These are phyloP conservation scores for Aspergillus pseudoterreus DNA, from an alignment of 2,329 filamentous ascomycete genomes.

Conservation along the genomic window DNA sequence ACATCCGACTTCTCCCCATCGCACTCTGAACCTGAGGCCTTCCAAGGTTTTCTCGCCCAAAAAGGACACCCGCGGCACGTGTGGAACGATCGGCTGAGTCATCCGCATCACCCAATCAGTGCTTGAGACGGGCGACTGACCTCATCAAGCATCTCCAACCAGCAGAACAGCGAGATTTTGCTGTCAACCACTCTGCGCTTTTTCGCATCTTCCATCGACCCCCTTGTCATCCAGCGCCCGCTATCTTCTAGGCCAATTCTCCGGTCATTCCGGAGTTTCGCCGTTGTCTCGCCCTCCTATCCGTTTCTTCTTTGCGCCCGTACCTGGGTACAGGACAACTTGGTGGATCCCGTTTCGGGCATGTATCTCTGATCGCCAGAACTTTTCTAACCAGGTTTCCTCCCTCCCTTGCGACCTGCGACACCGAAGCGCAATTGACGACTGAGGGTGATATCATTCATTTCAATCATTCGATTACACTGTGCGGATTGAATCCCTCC, in stretches of 20 bases:
- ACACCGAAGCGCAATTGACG: no score
- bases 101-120: constrained; percentile 17
- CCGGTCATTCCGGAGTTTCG: no score
- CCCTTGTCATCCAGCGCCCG: background rate
- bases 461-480: background rate
- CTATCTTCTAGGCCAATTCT: background rate
- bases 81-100: constrained; percentile 17
- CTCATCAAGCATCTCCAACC: constrained; percentile 23
- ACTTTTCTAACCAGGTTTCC: no score
- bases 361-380: no score
- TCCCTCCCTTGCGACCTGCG: no score
- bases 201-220: constrained; percentile 6
- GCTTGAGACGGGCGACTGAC: constrained; percentile 14
- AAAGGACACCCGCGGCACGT: constrained; percentile 2
- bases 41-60: background rate
- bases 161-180: constrained; percentile 12
- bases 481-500: background rate
- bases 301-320: no score
- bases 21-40: background rate
- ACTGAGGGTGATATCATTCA: no score
- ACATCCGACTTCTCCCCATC: no score
- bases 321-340: no score
- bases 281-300: no score
- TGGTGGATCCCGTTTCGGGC: no score
- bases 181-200: constrained; percentile 5